Evolutionary conservation across 495 filamentous ascomycete genomes (phyloP).

Genomic region (Neurospora cerealis): DNA sequence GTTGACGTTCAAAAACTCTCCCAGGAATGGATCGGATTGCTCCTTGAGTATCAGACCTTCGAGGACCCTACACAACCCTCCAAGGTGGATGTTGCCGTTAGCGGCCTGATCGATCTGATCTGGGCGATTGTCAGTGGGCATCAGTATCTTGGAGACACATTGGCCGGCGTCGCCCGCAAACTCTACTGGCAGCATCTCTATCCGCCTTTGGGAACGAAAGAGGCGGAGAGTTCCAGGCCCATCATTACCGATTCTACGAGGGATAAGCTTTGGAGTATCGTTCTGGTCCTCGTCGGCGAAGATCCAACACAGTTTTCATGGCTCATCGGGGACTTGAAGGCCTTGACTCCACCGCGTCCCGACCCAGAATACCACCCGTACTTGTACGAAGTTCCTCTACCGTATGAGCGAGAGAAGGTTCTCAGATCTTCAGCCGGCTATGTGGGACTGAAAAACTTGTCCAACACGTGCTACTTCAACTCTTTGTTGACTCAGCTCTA

Average conservation of each 20-base stretch:
- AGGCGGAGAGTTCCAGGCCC: conserved; percentile 17
- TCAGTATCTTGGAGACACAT: background rate
- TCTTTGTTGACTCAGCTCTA: conserved; percentile 92
- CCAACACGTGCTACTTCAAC: conserved; percentile 96
- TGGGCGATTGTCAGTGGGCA: conserved; percentile 9
- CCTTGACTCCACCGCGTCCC: conserved; percentile 30
- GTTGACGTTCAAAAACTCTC: conserved; percentile 34
- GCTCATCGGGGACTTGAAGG: conserved; percentile 43
- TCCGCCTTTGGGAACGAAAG: conserved; percentile 40
- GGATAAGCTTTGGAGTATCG: conserved; percentile 51
- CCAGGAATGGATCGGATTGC: conserved; percentile 11
- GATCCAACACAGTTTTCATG: conserved; percentile 36
- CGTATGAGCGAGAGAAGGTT: conserved; percentile 55
- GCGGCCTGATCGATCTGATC: conserved; percentile 32
- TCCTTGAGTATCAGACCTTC: conserved; percentile 20
- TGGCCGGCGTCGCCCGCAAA: conserved; percentile 39
- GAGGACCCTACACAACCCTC: conserved; percentile 41
- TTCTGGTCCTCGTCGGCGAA: conserved; percentile 49
- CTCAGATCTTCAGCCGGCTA: conserved; percentile 69
- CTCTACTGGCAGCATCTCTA: conserved; percentile 65
- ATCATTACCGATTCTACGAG: conserved; percentile 49
- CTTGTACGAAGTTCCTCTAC: conserved; percentile 45
- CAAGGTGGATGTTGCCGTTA: conserved; percentile 35
- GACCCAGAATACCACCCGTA: conserved; percentile 31
- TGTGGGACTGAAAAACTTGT: conserved; percentile 77